Evolutionary conservation across 2,329 filamentous ascomycete genomes (phyloP).

Genomic region (Beauveria varroae): DNA sequence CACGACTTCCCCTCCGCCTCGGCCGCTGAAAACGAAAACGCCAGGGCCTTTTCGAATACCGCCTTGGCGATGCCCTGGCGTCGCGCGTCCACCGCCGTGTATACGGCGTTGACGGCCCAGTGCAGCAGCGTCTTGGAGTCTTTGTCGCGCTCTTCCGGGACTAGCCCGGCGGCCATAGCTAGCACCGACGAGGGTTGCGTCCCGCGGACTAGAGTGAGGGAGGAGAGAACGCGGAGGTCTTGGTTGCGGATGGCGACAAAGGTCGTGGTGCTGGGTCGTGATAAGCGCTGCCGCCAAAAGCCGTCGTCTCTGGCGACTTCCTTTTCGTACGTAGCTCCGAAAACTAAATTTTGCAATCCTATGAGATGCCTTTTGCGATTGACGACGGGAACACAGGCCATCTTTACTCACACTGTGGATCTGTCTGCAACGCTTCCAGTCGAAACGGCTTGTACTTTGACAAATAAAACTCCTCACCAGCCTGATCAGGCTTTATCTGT

Average conservation of each 20-base stretch:
- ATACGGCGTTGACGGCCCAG: conserved; percentile 7
- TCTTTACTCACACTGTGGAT: conserved; percentile 1
- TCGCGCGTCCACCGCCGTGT: not conserved
- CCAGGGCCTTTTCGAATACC: not conserved
- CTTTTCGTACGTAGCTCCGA: conserved; percentile 2
- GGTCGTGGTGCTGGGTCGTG: not conserved
- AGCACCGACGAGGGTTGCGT: not conserved
- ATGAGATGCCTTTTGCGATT: too few relatives aligned
- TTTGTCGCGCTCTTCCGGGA: conserved; percentile 2
- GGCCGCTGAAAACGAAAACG: not conserved
- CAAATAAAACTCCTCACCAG: conserved; percentile 1
- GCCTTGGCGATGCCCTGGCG: not conserved
- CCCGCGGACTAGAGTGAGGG: not conserved
- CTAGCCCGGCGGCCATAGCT: not conserved
- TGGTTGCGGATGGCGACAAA: not conserved
- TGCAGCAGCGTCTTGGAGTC: conserved; percentile 1
- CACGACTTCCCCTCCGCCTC: not conserved
- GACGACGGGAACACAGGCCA: too few relatives aligned
- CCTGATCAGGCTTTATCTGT: not conserved
- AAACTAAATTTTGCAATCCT: not conserved
- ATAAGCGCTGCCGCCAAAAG: conserved; percentile 2
- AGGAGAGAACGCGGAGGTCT: not conserved
- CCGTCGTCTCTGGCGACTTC: conserved; percentile 5
- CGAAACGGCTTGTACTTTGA: conserved; percentile 8
- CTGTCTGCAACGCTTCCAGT: conserved; percentile 1